Evolutionary conservation across 371 early-diverging fungal species (phyloP).

Genomic region (Saksenaea oblongispora): DNA sequence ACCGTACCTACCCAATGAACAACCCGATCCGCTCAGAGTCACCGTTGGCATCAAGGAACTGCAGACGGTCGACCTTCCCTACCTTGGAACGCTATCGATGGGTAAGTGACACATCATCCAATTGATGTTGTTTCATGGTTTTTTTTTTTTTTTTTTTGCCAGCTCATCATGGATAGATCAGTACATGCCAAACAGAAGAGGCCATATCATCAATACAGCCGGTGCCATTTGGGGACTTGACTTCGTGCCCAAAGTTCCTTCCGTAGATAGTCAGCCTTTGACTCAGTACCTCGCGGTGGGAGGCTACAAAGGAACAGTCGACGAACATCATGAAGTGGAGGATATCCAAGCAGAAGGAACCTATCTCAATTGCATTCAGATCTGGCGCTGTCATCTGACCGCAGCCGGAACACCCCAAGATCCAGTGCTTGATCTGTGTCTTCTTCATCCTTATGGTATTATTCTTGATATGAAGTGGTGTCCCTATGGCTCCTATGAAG

Average conservation of each 20-base stretch:
- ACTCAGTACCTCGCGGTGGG: slow-evolving; percentile 64
- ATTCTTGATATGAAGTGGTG: slow-evolving; percentile 62
- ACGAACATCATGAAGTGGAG: slow-evolving; percentile 45
- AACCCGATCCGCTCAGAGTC: slow-evolving; percentile 3
- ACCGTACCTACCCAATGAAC: slow-evolving; percentile 18
- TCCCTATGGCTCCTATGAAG: slow-evolving; percentile 49
- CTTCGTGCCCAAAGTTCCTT: slow-evolving; percentile 53
- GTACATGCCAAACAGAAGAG: slow-evolving; percentile 20
- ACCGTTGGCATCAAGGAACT: slow-evolving; percentile 18
- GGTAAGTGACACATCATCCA: slow-evolving; percentile 4
- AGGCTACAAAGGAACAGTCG: slow-evolving; percentile 45
- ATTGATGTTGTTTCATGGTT: neutral
- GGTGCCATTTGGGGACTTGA: slow-evolving; percentile 68
- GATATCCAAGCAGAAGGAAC: slow-evolving; percentile 19
- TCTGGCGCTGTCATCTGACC: slow-evolving; percentile 47
- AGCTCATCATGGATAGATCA: slow-evolving; percentile 16
- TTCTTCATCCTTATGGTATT: slow-evolving; percentile 62
- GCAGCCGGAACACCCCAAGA: slow-evolving; percentile 13
- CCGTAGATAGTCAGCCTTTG: slow-evolving; percentile 16
- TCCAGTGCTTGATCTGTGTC: slow-evolving; percentile 51
- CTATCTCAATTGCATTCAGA: slow-evolving; percentile 48
- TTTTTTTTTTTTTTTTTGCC: neutral
- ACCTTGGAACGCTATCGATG: slow-evolving; percentile 8
- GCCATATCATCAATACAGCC: slow-evolving; percentile 55
- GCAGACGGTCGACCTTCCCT: slow-evolving; percentile 4